Evolutionary conservation across 371 early-diverging fungal genomes (phyloP).

Genomic region (Actinomortierella wolfii): DNA sequence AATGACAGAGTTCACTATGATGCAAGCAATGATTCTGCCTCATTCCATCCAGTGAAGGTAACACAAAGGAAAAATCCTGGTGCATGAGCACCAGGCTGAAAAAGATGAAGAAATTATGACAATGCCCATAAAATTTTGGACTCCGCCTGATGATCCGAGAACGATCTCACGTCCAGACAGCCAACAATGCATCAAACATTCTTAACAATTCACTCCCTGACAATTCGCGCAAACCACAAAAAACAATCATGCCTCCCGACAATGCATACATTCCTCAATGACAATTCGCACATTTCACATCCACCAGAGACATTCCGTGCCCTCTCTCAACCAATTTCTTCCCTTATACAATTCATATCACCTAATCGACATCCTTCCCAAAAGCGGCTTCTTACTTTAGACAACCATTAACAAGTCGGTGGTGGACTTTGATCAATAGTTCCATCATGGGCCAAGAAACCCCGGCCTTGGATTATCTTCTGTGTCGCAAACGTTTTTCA

Average conservation of each 20-base stretch:
- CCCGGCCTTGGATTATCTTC: constrained; percentile 1
- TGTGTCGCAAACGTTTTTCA: not conserved
- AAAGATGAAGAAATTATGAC: too few species aligned
- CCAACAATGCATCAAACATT: not conserved
- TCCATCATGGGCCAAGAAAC: constrained; percentile 3
- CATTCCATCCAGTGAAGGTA: too few species aligned
- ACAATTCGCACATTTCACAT: not conserved
- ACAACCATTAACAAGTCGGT: not conserved
- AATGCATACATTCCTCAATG: too few species aligned
- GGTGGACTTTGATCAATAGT: not conserved
- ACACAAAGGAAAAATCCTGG: too few species aligned
- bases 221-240: constrained; percentile 1
- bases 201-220: not conserved
- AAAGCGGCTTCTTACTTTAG: not conserved
- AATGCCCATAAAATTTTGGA: too few species aligned
- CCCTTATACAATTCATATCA: not conserved
- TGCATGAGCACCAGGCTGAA: too few species aligned
- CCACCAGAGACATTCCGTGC: constrained; percentile 1
- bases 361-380: not conserved
- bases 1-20: too few species aligned
- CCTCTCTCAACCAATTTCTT: too few species aligned
- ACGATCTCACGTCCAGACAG: too few species aligned
- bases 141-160: too few species aligned
- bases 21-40: too few species aligned
- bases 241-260: too few species aligned